These are phyloP conservation scores for Globisporangium yorkense DNA, from an alignment of 352 stramenopile species.

Conservation along the genomic window DNA sequence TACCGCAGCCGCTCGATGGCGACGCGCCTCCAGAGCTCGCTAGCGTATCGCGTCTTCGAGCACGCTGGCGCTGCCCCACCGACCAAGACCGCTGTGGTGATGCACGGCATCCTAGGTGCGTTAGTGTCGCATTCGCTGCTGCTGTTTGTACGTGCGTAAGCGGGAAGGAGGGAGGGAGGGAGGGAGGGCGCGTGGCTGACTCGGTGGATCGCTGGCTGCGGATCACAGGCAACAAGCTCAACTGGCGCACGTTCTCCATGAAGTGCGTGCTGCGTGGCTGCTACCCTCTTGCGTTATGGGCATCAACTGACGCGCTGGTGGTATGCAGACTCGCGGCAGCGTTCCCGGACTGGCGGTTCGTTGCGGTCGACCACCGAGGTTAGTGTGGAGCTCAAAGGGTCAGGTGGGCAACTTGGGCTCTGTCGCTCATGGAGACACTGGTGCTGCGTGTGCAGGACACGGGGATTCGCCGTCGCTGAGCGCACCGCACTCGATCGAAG, in stretches of 20 bases:
- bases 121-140: too few species aligned
- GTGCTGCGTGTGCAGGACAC: constrained; percentile 29
- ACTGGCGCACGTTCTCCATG: constrained; percentile 78
- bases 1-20: neutral
- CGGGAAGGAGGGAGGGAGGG: neutral
- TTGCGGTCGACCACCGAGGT: constrained; percentile 69
- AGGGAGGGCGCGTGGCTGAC: neutral
- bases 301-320: neutral
- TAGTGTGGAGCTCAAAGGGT: neutral
- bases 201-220: neutral
- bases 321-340: constrained; percentile 38
- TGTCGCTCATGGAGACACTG: neutral
- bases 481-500: constrained; percentile 51
- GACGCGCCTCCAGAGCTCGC: constrained; percentile 34
- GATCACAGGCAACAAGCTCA: constrained; percentile 70
- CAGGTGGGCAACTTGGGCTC: neutral
- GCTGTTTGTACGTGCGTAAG: too few species aligned
- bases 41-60: constrained; percentile 65
- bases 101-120: constrained; percentile 79
- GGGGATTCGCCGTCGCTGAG: constrained; percentile 68
- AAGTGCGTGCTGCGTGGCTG: constrained; percentile 23
- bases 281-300: too few species aligned
- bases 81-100: constrained; percentile 69
- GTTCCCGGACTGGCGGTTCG: constrained; percentile 64
- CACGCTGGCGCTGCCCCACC: constrained; percentile 18